Evolutionary conservation across 192 early-diverging fungal species (phyloP).

Genomic region (Podochytrium sp.): DNA sequence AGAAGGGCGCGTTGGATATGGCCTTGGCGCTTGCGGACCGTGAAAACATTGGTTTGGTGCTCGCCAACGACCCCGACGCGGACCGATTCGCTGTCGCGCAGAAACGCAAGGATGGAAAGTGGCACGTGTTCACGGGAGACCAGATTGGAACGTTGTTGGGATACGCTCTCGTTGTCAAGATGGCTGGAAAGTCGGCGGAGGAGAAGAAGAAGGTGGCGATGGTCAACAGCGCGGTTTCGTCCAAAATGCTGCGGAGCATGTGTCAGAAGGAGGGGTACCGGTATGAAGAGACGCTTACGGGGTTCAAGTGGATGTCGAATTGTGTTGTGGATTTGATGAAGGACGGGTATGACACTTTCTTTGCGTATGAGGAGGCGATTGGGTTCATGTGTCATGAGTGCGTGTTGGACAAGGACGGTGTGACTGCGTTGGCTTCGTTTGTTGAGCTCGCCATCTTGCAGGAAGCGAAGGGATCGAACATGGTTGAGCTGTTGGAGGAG

Average conservation of each 20-base stretch:
- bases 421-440: slow-evolving; percentile 81
- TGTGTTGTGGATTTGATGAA: slow-evolving; percentile 68
- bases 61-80: slow-evolving; percentile 93
- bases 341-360: slow-evolving; percentile 70
- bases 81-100: slow-evolving; percentile 92
- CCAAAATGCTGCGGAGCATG: slow-evolving; percentile 79
- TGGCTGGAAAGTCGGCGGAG: background rate
- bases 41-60: slow-evolving; percentile 55
- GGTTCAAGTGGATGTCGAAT: slow-evolving; percentile 97
- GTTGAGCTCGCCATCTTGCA: slow-evolving; percentile 72
- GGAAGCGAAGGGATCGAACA: slow-evolving; percentile 61
- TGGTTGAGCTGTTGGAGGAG: slow-evolving; percentile 72
- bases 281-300: slow-evolving; percentile 91
- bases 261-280: slow-evolving; percentile 74
- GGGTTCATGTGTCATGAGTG: slow-evolving; percentile 76
- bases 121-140: slow-evolving; percentile 87
- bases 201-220: slow-evolving; percentile 67
- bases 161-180: background rate
- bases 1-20: slow-evolving; percentile 78
- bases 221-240: slow-evolving; percentile 86
- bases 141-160: slow-evolving; percentile 78
- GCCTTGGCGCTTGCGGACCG: slow-evolving; percentile 24
- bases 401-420: slow-evolving; percentile 92
- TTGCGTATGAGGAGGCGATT: slow-evolving; percentile 95
- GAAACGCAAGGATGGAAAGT: slow-evolving; percentile 67